phyloP scores from a whole-genome alignment of 164 flowering plant species.

The Liriodendron chinense region DNA sequence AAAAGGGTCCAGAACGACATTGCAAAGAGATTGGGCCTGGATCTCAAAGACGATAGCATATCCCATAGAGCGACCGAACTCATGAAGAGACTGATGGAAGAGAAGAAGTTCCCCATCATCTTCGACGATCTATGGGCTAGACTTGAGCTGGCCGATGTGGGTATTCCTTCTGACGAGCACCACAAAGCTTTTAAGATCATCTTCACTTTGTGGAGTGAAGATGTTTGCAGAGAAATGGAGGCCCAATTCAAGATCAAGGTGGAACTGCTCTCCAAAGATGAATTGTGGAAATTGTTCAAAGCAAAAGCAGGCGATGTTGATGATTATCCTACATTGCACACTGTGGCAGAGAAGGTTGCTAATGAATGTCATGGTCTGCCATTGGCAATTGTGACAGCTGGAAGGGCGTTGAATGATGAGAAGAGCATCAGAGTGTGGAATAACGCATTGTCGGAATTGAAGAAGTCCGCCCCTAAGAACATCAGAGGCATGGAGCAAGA shows the following conservation, averaged over 20 bases:
- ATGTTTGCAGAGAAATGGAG: slow-evolving; percentile 4
- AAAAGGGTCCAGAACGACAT: not conserved
- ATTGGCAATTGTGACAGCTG: slow-evolving; percentile 21
- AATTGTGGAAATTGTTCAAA: slow-evolving; percentile 21
- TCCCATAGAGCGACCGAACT: not conserved
- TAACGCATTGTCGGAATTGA: slow-evolving; percentile 15
- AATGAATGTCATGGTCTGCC: slow-evolving; percentile 28
- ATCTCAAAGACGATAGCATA: not conserved
- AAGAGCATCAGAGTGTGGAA: slow-evolving; percentile 18
- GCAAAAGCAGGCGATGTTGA: slow-evolving; percentile 11
- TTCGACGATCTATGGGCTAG: slow-evolving; percentile 16
- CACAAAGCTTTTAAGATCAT: slow-evolving; percentile 7
- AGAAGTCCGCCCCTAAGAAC: not conserved
- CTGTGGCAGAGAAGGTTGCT: slow-evolving; percentile 13
- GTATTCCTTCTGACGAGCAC: not conserved
- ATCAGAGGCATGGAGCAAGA: not conserved
- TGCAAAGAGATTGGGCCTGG: not conserved
- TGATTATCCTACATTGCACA: not conserved
- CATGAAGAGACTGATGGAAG: not conserved
- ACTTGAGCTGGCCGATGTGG: slow-evolving; percentile 5
- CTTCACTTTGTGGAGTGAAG: slow-evolving; percentile 1
- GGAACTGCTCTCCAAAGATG: slow-evolving; percentile 12
- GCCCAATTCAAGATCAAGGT: slow-evolving; percentile 9
- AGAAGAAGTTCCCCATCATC: slow-evolving; percentile 5
- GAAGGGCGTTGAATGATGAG: slow-evolving; percentile 15